Base-by-base conservation (phyloP, 179 eudicot genomes). In the Gypsophila paniculata region DNA sequence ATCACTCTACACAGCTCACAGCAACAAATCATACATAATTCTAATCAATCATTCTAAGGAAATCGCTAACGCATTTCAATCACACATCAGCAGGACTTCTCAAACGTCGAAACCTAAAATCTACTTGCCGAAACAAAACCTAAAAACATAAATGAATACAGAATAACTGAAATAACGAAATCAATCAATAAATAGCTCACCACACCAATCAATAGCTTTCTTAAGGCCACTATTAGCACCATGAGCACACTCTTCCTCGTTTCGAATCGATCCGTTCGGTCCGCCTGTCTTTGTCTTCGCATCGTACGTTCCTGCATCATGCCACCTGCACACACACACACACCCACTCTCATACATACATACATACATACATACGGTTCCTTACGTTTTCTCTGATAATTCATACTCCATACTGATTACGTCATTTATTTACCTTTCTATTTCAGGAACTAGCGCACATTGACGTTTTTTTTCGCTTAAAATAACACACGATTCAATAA, bases 281-380 rank as follows among this genome's bases (percentile, higher is more conserved):
- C 97, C 99, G 18, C 97, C 99, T 0, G 94, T 94, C 81, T 90
- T 94, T 58, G 95, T 82, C 74, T 86, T 85, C 51, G 83, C 94
- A 77, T 86, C 90, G 54, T 87, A 94, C 2, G 99, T 94, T 66
- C 99, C 99, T 9, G 97, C 97, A 72, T 94, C 97, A 75, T 91
- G 99, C 96, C 97, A 94, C 80, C 99, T 94, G 76, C 6, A 32
- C 3, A 64, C 38, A 60, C 46, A 73, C 15, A 26, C 1, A 34
- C 8, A n/a, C n/a, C n/a, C n/a, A n/a, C n/a, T n/a, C n/a, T n/a
- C 10, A 39, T 39, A 26, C 7, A 25, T 29, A 13, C 65, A 38
- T 13, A 19, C 10, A 39, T 39, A 26, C 7, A 25, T 29, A 13
- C 65, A 38, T 13, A 19, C 71, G 49, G 15, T 2, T 68, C 9